Percentiles rank a stretch among this genome's conserved stretches.
Conservation (phyloP, 805 yeast species). For the Saccharomycodes ludwigii region DNA sequence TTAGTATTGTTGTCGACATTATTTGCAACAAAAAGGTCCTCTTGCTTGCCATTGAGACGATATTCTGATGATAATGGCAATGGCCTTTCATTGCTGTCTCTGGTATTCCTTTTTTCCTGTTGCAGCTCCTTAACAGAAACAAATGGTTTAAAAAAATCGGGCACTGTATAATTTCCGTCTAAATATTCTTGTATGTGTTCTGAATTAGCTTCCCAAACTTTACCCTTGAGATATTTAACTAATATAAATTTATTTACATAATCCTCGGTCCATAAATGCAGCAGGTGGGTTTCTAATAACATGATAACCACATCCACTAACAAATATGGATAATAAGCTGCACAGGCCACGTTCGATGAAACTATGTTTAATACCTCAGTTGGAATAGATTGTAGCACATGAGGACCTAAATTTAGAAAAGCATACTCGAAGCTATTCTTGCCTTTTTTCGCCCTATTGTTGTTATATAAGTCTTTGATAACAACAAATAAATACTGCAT, state of each 20-base stretch:
- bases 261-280: slow-evolving; percentile 16
- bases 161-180: slow-evolving; percentile 1
- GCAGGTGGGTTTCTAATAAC: slow-evolving; percentile 14
- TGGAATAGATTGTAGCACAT: slow-evolving; percentile 6
- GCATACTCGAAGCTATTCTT: no score
- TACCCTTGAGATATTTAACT: slow-evolving; percentile 15
- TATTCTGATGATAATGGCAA: no score
- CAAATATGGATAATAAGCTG: slow-evolving; percentile 10
- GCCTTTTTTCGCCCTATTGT: no score
- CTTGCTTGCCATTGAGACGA: no score
- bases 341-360: slow-evolving; percentile 5
- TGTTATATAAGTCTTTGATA: slow-evolving; percentile 16
- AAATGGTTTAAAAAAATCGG: no score
- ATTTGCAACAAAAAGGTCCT: no score
- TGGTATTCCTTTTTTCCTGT: no score
- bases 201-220: slow-evolving; percentile 13
- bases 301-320: slow-evolving; percentile 17
- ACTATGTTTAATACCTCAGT: no score
- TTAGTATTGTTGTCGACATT: no score
- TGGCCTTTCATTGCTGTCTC: no score
- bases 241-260: slow-evolving; percentile 16
- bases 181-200: slow-evolving; percentile 2
- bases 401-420: slow-evolving; percentile 3
- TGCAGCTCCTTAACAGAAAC: no score
- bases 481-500: slow-evolving; percentile 21